Percentiles rank a stretch among this genome's conserved stretches.
These are phyloP conservation scores for Sequoiadendron giganteum DNA, from an alignment of 75 land plant species.

Conservation along the genomic window DNA sequence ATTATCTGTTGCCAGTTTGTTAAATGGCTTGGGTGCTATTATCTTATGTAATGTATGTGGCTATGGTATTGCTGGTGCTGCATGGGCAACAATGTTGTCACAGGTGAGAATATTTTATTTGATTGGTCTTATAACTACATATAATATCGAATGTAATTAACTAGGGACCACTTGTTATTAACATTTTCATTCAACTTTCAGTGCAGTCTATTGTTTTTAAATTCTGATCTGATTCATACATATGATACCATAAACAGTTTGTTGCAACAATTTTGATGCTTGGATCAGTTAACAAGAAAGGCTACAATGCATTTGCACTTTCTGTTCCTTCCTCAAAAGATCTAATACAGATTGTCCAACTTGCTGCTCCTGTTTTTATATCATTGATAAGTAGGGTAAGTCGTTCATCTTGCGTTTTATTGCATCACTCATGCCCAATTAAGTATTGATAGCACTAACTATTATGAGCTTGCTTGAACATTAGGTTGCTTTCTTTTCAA, in stretches of 20 bases:
- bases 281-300: constrained; percentile 53
- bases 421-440: neutral
- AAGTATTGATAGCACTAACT: neutral
- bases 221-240: neutral
- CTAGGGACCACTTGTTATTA: neutral
- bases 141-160: neutral
- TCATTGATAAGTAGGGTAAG: constrained; percentile 85
- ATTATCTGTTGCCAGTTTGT: constrained; percentile 65
- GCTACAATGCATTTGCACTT: constrained; percentile 60
- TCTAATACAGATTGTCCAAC: constrained; percentile 54
- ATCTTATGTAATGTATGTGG: constrained; percentile 60
- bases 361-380: constrained; percentile 86
- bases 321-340: constrained; percentile 63
- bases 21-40: constrained; percentile 77
- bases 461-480: neutral
- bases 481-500: constrained; percentile 79
- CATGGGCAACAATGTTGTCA: constrained; percentile 96
- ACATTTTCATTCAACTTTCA: neutral
- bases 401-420: neutral
- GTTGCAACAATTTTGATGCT: constrained; percentile 84
- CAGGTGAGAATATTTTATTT: constrained; percentile 47
- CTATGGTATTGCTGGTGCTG: constrained; percentile 94
- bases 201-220: neutral
- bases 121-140: neutral
- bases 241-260: constrained; percentile 38